Conservation (phyloP, 2,329 filamentous ascomycete genomes). For the Pseudocercospora macadamiae region DNA sequence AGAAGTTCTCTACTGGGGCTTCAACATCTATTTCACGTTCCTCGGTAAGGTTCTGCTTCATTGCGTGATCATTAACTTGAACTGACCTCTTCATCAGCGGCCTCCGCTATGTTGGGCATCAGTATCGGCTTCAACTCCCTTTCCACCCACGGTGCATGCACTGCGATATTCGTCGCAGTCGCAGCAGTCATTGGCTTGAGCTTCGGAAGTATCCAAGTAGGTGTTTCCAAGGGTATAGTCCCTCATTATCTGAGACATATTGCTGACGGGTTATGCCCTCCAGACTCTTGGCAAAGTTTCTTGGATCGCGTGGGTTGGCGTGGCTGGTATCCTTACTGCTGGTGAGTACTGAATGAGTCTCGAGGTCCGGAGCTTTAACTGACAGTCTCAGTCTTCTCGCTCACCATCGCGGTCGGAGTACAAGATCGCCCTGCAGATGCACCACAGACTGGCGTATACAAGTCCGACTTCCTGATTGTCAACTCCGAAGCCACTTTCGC, state of each 20-base stretch:
- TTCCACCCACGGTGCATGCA: conserved; percentile 39
- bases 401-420: conserved; percentile 40
- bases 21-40: conserved; percentile 6
- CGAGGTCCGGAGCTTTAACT: background rate
- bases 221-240: no score
- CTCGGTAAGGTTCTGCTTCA: background rate
- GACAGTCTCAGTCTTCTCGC: conserved; percentile 29
- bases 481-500: conserved; percentile 42
- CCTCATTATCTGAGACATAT: no score
- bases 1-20: conserved; percentile 48
- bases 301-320: conserved; percentile 42
- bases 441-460: conserved; percentile 34
- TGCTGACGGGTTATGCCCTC: no score
- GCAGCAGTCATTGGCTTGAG: conserved; percentile 46
- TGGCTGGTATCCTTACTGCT: conserved; percentile 30
- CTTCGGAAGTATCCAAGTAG: conserved; percentile 40
- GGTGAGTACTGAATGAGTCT: conserved; percentile 7
- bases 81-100: conserved; percentile 36
- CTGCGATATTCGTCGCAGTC: conserved; percentile 46
- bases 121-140: conserved; percentile 34
- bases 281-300: conserved; percentile 40
- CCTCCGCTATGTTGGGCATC: conserved; percentile 41
- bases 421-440: conserved; percentile 42
- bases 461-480: conserved; percentile 37
- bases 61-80: conserved; percentile 11